Percentiles rank a stretch among this genome's conserved stretches.
Evolutionary conservation across 2,329 filamentous ascomycete genomes (phyloP).

Genomic region (Lanzia echinophila): DNA sequence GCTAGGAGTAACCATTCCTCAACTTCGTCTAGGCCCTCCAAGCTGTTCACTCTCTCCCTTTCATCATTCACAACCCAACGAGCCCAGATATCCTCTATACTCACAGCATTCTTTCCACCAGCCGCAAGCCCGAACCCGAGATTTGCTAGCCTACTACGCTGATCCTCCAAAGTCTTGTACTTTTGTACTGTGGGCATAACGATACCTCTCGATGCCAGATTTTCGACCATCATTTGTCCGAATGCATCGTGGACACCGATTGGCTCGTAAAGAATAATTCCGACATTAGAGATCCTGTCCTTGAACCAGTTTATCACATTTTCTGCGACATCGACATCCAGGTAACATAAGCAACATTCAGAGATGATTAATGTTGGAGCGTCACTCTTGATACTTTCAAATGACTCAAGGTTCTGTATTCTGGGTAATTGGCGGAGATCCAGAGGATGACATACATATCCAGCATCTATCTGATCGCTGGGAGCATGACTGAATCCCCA

Average conservation of each 20-base stretch:
- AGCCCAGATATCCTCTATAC: conserved; percentile 67
- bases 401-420: conserved; percentile 13
- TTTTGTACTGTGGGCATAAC: conserved; percentile 72
- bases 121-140: conserved; percentile 52
- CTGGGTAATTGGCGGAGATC: conserved; percentile 28
- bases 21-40: conserved; percentile 90
- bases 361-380: conserved; percentile 81
- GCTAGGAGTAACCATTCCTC: conserved; percentile 90
- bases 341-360: conserved; percentile 92
- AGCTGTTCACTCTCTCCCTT: conserved; percentile 67
- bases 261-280: conserved; percentile 80
- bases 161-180: conserved; percentile 62
- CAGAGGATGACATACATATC: conserved; percentile 44
- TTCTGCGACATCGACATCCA: conserved; percentile 58
- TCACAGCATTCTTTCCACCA: conserved; percentile 46
- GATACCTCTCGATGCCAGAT: conserved; percentile 76
- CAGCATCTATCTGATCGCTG: conserved; percentile 13
- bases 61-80: conserved; percentile 65
- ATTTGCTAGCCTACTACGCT: conserved; percentile 57
- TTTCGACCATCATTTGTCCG: conserved; percentile 85
- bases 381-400: conserved; percentile 44
- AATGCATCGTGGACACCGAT: conserved; percentile 79
- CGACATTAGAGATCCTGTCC: conserved; percentile 41
- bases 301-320: conserved; percentile 61
- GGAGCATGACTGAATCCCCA: conserved; percentile 22